Base-by-base conservation (phyloP, 1,139 yeast genomes). In the Yamadazyma spencermartinsiae region DNA sequence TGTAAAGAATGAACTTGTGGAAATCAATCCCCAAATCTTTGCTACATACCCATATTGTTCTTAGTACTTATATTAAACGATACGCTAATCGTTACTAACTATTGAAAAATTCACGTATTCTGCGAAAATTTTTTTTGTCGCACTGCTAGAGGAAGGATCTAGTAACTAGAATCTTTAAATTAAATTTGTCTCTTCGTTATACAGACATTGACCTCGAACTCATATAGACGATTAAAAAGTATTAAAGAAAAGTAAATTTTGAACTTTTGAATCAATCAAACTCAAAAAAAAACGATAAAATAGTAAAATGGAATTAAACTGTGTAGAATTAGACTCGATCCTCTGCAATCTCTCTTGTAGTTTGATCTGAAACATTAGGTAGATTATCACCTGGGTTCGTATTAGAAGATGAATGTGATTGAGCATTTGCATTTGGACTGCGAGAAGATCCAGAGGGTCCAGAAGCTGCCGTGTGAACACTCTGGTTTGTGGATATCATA, bases 41-140 rank as follows among this genome's bases (percentile, higher is more conserved):
- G 11, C 11, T 36, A 51, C 55, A 42, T 51, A 51, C 55, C 54
- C 55, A 51, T 51, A 20, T 40, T 50, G 37, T 30, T 17, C 23
- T 12, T 18, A 8, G 18, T 12, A 18, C n/a, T n/a, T n/a, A n/a
- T n/a, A n/a, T n/a, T n/a, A n/a, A n/a, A n/a, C n/a, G n/a, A n/a
- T n/a, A n/a, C n/a, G n/a, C n/a, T n/a, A 30, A 15, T n/a, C 14
- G 18, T 12, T 29, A 13, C 4, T 12, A 29, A 17, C 28, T 31
- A 8, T 11, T 32, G 35, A 36, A 32, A 38, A 31, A 17, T 38
- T 35, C 16, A 19, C 19, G 21, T 32, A 24, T 12, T 30, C 33
- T 36, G 40, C 35, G 41, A 40, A 40, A 40, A 40, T 33, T 40
- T 40, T 40, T 40, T 26, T 28, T 28, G 19, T 26, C 17, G 29